Percentiles rank a stretch among this genome's conserved stretches.
Conservation (phyloP, 352 stramenopile species). For the Pythium aphanidermatum region DNA sequence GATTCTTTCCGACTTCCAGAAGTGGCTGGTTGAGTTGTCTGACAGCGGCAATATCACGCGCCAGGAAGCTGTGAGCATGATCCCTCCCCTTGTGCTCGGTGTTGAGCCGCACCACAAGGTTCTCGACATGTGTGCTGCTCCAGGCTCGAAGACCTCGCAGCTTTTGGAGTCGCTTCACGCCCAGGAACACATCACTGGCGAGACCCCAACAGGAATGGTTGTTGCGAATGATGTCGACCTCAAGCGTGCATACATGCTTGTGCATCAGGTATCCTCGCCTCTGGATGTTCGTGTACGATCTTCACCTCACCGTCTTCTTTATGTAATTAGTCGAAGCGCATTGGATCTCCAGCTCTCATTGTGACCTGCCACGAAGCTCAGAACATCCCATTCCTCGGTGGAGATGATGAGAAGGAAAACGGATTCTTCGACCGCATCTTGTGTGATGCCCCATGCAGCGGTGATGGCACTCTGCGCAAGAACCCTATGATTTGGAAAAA, state of each 20-base stretch:
- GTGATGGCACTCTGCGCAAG: slow-evolving; percentile 98
- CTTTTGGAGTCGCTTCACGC: slow-evolving; percentile 93
- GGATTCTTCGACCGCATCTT: slow-evolving; percentile 98
- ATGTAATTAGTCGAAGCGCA: slow-evolving; percentile 78
- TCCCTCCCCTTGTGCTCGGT: slow-evolving; percentile 96
- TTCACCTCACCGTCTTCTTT: slow-evolving; percentile 14
- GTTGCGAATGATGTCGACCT: slow-evolving; percentile 97
- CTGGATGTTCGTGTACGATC: not conserved
- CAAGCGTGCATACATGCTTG: slow-evolving; percentile 98
- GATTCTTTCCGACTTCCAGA: slow-evolving; percentile 91
- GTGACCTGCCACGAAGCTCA: slow-evolving; percentile 96
- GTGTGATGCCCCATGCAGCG: slow-evolving; percentile 97
- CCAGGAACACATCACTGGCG: slow-evolving; percentile 66
- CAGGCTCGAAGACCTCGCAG: slow-evolving; percentile 99
- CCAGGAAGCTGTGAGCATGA: slow-evolving; percentile 99
- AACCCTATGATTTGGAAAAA: slow-evolving; percentile 94
- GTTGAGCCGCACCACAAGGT: slow-evolving; percentile 92
- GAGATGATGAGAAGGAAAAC: slow-evolving; percentile 40
- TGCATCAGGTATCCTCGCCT: slow-evolving; percentile 79
- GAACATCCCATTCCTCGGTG: slow-evolving; percentile 91
- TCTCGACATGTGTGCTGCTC: slow-evolving; percentile 98
- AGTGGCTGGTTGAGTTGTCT: slow-evolving; percentile 95
- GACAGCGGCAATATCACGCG: slow-evolving; percentile 93
- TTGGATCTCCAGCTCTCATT: slow-evolving; percentile 91
- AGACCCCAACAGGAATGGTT: slow-evolving; percentile 87